Percentiles rank a stretch among this genome's conserved stretches.
Conservation (phyloP, 805 yeast species). For the Kluyveromyces nonfermentans region DNA sequence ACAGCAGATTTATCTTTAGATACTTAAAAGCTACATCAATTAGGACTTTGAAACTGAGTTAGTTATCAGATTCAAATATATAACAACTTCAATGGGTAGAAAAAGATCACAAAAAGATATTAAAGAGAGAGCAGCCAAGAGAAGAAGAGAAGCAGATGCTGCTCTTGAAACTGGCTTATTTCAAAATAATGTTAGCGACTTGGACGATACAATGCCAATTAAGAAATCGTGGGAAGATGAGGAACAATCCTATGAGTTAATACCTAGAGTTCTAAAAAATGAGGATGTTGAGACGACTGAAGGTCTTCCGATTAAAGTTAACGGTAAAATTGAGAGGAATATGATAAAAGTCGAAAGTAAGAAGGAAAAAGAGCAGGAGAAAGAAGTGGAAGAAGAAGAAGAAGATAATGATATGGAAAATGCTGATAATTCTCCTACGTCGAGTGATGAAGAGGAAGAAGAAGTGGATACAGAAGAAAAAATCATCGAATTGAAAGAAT, state of each 20-base stretch:
- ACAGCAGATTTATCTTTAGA: background rate
- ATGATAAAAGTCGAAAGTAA: conserved; percentile 26
- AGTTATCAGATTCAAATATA: conserved; percentile 4
- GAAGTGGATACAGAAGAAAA: conserved; percentile 44
- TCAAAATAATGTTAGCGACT: conserved; percentile 14
- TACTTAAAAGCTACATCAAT: background rate
- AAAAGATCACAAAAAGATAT: conserved; percentile 22
- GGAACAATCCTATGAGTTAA: conserved; percentile 70
- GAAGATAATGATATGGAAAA: conserved; percentile 20
- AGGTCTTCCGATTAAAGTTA: conserved; percentile 71
- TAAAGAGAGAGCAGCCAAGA: conserved; percentile 23
- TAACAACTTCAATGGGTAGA: conserved; percentile 10
- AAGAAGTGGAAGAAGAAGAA: conserved; percentile 10
- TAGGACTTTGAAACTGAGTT: too few species aligned
- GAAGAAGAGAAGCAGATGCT: conserved; percentile 25
- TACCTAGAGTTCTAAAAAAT: conserved; percentile 49
- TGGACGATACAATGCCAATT: conserved; percentile 8
- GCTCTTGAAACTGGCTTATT: conserved; percentile 20
- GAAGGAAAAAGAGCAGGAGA: conserved; percentile 8
- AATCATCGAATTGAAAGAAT: conserved; percentile 60
- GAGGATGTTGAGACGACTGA: conserved; percentile 42
- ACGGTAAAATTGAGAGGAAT: conserved; percentile 68
- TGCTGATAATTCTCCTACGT: conserved; percentile 20
- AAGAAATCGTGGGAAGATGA: conserved; percentile 50
- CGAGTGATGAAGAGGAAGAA: conserved; percentile 22